Evolutionary conservation across 495 filamentous ascomycete genomes (phyloP).

Genomic region (Aspergillus baeticus): DNA sequence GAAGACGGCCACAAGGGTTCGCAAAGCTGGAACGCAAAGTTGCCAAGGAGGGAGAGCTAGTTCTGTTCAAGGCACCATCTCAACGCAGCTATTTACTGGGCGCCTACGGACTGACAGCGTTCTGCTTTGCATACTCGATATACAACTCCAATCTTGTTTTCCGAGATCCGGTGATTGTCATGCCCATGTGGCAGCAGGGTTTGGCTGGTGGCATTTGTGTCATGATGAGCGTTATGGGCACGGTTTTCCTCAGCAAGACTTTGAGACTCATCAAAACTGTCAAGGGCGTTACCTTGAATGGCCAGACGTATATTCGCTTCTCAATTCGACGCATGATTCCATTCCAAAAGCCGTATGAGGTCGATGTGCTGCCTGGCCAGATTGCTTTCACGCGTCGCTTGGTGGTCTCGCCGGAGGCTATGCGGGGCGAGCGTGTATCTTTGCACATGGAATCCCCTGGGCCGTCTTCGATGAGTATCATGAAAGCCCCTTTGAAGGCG

Average conservation of each 20-base stretch:
- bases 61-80: constrained; percentile 61
- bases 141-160: constrained; percentile 51
- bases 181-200: constrained; percentile 40
- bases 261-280: constrained; percentile 33
- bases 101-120: constrained; percentile 52
- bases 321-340: constrained; percentile 42
- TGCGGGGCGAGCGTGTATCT: constrained; percentile 16
- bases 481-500: constrained; percentile 38
- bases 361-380: constrained; percentile 39
- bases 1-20: constrained; percentile 25
- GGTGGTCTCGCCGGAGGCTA: constrained; percentile 26
- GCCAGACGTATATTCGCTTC: constrained; percentile 34
- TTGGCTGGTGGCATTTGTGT: constrained; percentile 42
- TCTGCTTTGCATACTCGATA: constrained; percentile 57
- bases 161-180: constrained; percentile 29
- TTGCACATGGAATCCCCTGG: not conserved
- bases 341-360: constrained; percentile 35
- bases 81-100: constrained; percentile 57
- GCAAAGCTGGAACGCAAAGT: constrained; percentile 37
- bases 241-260: constrained; percentile 38
- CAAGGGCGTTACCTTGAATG: constrained; percentile 33
- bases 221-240: constrained; percentile 44
- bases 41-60: constrained; percentile 34
- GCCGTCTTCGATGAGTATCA: constrained; percentile 24
- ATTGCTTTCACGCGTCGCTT: constrained; percentile 38